Percentiles rank a stretch among this genome's conserved stretches.
These are phyloP conservation scores for Irpex rosettiformis DNA, from an alignment of 1,284 basidiomycete species.

Conservation along the genomic window DNA sequence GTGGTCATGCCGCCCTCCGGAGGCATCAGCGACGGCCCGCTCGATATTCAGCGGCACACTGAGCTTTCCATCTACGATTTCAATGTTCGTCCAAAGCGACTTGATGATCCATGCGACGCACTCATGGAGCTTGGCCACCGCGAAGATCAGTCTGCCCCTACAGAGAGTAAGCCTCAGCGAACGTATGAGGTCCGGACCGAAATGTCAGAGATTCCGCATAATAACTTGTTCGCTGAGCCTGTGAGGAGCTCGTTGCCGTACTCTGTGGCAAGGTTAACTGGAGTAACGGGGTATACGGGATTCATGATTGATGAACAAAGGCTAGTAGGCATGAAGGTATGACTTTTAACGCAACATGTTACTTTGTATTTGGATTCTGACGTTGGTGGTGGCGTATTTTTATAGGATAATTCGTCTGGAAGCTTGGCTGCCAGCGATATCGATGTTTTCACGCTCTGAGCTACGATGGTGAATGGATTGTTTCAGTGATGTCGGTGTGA, in stretches of 20 bases:
- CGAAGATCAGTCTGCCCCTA: too few relatives aligned
- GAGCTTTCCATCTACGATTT: constrained; percentile 31
- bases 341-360: constrained; percentile 10
- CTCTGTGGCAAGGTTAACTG: constrained; percentile 4
- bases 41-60: neutral
- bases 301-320: constrained; percentile 32
- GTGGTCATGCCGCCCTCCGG: constrained; percentile 31
- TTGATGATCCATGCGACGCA: constrained; percentile 9
- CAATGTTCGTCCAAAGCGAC: constrained; percentile 26
- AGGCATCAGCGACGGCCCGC: constrained; percentile 2
- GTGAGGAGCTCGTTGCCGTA: constrained; percentile 18
- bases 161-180: neutral
- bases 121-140: neutral
- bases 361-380: neutral
- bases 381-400: neutral
- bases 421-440: constrained; percentile 5
- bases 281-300: constrained; percentile 19
- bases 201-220: neutral
- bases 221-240: constrained; percentile 11
- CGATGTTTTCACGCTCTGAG: constrained; percentile 12
- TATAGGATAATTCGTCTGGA: constrained; percentile 5
- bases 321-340: constrained; percentile 30
- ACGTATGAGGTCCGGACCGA: constrained; percentile 1
- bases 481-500: too few relatives aligned
- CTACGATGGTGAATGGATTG: neutral